Percentiles rank a stretch among this genome's conserved stretches.
Conservation (phyloP, 768 basidiomycete genomes). For the Aureoboletus auriporus region DNA sequence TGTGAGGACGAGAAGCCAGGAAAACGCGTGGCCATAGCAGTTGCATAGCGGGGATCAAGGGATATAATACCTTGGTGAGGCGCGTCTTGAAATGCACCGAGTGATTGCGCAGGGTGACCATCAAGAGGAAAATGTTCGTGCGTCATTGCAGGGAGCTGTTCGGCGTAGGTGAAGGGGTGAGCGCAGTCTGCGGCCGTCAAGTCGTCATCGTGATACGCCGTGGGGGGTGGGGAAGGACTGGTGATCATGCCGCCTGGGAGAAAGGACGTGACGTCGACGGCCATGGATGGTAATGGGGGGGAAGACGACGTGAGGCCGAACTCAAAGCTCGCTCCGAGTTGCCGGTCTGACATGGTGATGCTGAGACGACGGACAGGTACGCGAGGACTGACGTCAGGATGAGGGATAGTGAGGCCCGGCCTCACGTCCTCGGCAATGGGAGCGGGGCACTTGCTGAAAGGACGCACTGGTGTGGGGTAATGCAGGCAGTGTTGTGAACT, state of each 20-base stretch:
- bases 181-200: conserved; percentile 12
- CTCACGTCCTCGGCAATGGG: conserved; percentile 25
- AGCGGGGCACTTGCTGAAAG: conserved; percentile 9
- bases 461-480: conserved; percentile 23
- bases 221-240: conserved; percentile 19
- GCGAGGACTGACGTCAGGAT: conserved; percentile 21
- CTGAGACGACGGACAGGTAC: conserved; percentile 14
- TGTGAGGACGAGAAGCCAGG: conserved; percentile 29
- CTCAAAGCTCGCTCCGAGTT: conserved; percentile 5
- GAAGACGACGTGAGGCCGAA: conserved; percentile 5
- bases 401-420: conserved; percentile 10
- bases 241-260: conserved; percentile 12
- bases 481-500: conserved; percentile 19
- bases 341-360: conserved; percentile 11
- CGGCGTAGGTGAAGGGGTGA: conserved; percentile 12
- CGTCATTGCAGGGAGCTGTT: conserved; percentile 6
- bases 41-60: conserved; percentile 23
- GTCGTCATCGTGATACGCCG: conserved; percentile 25
- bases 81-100: conserved; percentile 14
- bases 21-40: conserved; percentile 24
- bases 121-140: conserved; percentile 15
- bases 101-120: conserved; percentile 16
- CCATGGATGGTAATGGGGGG: conserved; percentile 13
- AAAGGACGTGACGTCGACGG: conserved; percentile 10
- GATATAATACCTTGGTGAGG: conserved; percentile 15